phyloP scores from a whole-genome alignment of 441 rosid species.

The Brassica balearica region DNA sequence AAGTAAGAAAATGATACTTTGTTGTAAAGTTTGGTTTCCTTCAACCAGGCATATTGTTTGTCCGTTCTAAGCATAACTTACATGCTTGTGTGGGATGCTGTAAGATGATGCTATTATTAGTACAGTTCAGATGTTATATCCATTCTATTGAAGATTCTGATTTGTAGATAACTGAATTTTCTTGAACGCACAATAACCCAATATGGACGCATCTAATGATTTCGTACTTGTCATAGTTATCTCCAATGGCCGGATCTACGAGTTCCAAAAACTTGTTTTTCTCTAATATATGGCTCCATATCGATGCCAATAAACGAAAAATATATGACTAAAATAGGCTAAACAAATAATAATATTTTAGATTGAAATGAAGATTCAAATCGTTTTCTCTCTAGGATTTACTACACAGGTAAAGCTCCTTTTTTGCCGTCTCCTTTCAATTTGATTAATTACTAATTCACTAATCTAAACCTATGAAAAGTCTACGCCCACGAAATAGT shows the following conservation, averaged over 20 bases:
- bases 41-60: neutral
- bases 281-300: neutral
- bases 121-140: too few species aligned
- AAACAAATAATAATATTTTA: neutral
- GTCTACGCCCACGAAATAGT: neutral
- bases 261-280: neutral
- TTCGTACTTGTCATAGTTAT: neutral
- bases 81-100: neutral
- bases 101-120: too few species aligned
- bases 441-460: neutral
- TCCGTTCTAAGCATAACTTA: neutral
- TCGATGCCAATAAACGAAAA: too few species aligned
- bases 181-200: slow-evolving; percentile 60
- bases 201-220: slow-evolving; percentile 40
- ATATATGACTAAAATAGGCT: too few species aligned
- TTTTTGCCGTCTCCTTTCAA: neutral
- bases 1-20: too few species aligned
- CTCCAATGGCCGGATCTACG: neutral
- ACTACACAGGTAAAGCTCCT: neutral
- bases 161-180: slow-evolving; percentile 34
- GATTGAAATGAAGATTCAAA: neutral
- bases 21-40: too few species aligned
- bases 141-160: too few species aligned
- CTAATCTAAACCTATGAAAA: neutral
- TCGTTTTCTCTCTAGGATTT: neutral